Conservation (phyloP, 1,284 basidiomycete genomes). For the Golubevia sp. region DNA sequence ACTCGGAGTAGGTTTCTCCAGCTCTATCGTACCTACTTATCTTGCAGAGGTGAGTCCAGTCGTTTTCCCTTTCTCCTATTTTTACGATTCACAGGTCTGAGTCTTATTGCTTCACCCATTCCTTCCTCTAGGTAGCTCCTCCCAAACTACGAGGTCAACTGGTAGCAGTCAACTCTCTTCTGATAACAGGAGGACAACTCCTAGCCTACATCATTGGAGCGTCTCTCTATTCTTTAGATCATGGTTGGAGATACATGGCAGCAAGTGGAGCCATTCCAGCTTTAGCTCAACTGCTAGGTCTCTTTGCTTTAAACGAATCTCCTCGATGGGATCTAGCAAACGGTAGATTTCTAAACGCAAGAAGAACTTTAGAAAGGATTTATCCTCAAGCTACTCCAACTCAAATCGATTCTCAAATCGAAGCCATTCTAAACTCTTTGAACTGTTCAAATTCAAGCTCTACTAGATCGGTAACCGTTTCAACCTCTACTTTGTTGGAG, state of each 20-base stretch:
- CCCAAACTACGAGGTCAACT: constrained; percentile 33
- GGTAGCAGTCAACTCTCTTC: constrained; percentile 42
- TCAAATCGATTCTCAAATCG: constrained; percentile 29
- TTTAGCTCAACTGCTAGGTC: constrained; percentile 35
- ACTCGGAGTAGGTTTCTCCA: constrained; percentile 40
- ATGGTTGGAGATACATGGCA: constrained; percentile 53
- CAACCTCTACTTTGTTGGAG: not conserved
- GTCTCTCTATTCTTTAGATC: constrained; percentile 35
- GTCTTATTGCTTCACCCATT: not conserved
- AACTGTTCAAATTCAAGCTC: not conserved
- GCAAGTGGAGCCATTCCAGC: constrained; percentile 36
- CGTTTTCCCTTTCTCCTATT: no score
- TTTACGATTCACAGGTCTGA: no score
- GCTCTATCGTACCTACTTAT: constrained; percentile 39
- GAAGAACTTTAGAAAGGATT: constrained; percentile 32
- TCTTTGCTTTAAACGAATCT: constrained; percentile 40
- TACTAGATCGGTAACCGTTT: no score
- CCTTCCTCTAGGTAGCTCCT: not conserved
- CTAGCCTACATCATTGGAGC: constrained; percentile 41
- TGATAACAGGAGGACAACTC: constrained; percentile 47
- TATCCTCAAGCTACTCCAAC: constrained; percentile 29
- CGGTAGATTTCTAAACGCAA: constrained; percentile 27
- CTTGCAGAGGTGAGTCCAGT: constrained; percentile 43
- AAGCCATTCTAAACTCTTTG: constrained; percentile 27
- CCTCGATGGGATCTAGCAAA: constrained; percentile 39